Base-by-base conservation (phyloP, 768 basidiomycete species). In the Cystofilobasidium ferigula region DNA sequence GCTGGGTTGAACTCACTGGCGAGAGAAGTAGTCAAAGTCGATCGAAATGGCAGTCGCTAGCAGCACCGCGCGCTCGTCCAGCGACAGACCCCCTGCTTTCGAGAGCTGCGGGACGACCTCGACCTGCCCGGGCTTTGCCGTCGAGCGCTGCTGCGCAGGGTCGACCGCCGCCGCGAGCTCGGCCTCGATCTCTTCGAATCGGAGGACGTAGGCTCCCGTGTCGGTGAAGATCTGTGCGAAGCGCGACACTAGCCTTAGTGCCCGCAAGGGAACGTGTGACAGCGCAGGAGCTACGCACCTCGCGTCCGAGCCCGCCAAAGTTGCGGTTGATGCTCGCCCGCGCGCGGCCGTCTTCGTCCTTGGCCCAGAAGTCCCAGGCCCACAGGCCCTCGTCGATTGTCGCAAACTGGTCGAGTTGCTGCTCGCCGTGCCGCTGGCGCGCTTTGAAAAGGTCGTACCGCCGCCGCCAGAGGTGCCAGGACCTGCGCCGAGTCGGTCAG, bases 1-100 rank as follows among this genome's bases (percentile, higher is more conserved):
- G n/a, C n/a, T n/a, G n/a, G n/a, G n/a, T n/a, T n/a, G n/a, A 26
- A 38, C 56, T 26, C n/a, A 65, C 43, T 67, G 65, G 18, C 65
- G 58, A 0, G 65, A 67, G 36, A 67, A 67, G 60, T 67, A 67
- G 59, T 67, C 65, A n/a, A 67, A 67, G 54, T 67, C 65, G 53
- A 61, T 64, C 28, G 65, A 67, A 26, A 67, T 47, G 14, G 65
- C 65, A 10, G 60, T 67, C 30, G 65, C 65, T 20, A 67, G 34
- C 51, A 54, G 36, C 5, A 67, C 58, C 12, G 65, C 65, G 30
- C 65, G 59, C 38, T 67, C 65, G 35, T 67, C 65, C 24, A 67
- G 36, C 53, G 65, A 61, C 26, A 67, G 28, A 3, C 65, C 65
- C 35, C 42, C 28, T 20, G 45, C 59, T 3, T 38, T 5, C 12